Base-by-base conservation (phyloP, 306 rosid species). In the Fragaria iinumae region DNA sequence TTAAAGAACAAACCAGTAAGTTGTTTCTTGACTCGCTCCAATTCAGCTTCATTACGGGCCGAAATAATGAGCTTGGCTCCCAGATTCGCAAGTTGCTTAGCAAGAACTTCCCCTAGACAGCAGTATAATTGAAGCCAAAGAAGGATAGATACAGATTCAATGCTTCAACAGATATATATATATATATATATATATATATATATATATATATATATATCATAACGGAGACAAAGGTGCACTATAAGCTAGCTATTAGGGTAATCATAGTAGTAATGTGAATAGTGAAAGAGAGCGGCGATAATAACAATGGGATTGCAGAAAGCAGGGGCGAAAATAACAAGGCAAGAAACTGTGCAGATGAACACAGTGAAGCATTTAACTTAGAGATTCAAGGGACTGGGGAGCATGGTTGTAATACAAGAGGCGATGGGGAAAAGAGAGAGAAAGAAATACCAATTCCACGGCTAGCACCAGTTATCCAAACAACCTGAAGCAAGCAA, bases 401-500 rank as follows among this genome's bases (percentile, higher is more conserved):
- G 32, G 32, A 29, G 32, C 32, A 29, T 3, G 11, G n/a, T n/a
- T 57, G 12, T 57, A 3, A 57, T 57, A 25, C 12, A 25, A 23
- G 29, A 23, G 41, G 41, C 41, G 12, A 60, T 6, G 1, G 65
- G 11, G n/a, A 3, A 32, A 32, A 0, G 3, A 73, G 3, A 36
- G 53, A 25, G 23, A 52, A 65, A 32, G 25, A 9, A 74, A 64
- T 89, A 91, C 97, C 98, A 73, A 94, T 94, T 87, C 98, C 97
- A 21, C 98, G 93, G 91, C 97, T 94, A 67, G 97, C 97, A 73
- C 98, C 98, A 60, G 97, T 92, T 73, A 94, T 85, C 98, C 98
- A 94, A 69, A 90, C 66, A 87, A 94, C 97, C 97, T 94, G 86
- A 64, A 84, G 69, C 29, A 81, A 74, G 63, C 20, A 81, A 75